A percentile compares a stretch with the other conserved stretches of the same genome.
phyloP scores from a whole-genome alignment of 768 basidiomycete genomes.

The Kwoniella europaea region DNA sequence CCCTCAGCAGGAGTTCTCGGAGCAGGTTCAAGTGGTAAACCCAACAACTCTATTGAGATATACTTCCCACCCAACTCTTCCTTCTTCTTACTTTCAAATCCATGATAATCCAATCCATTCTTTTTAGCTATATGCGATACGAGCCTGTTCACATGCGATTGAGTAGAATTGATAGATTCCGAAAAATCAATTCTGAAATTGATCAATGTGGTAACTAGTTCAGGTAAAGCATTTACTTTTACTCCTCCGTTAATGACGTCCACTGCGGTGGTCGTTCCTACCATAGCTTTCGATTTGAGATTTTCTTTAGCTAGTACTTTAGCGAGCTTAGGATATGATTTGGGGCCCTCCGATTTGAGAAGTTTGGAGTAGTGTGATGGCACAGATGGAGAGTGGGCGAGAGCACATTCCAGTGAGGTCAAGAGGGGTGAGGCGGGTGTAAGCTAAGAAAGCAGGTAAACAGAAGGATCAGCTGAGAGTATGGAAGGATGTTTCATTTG shows the following conservation, averaged over 20 bases:
- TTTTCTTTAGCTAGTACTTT: slow-evolving; percentile 28
- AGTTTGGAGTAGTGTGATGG: slow-evolving; percentile 41
- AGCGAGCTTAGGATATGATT: slow-evolving; percentile 40
- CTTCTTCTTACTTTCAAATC: slow-evolving; percentile 24
- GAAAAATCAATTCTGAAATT: slow-evolving; percentile 56
- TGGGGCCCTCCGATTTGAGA: slow-evolving; percentile 35
- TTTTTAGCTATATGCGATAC: slow-evolving; percentile 36
- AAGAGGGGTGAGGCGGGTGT: slow-evolving; percentile 51
- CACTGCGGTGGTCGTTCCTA: slow-evolving; percentile 53
- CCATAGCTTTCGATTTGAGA: slow-evolving; percentile 30
- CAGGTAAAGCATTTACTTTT: slow-evolving; percentile 54
- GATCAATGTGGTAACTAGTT: slow-evolving; percentile 46
- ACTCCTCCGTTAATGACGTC: slow-evolving; percentile 55
- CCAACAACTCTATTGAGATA: slow-evolving; percentile 44
- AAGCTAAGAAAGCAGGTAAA: slow-evolving; percentile 26
- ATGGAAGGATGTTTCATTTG: no score
- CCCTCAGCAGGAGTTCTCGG: slow-evolving; percentile 48
- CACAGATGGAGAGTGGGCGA: slow-evolving; percentile 44
- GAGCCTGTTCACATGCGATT: slow-evolving; percentile 38
- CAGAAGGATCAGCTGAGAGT: no score
- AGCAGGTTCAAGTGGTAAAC: slow-evolving; percentile 49
- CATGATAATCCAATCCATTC: slow-evolving; percentile 32
- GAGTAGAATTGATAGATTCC: slow-evolving; percentile 43
- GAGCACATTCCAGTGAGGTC: slow-evolving; percentile 45
- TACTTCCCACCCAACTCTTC: slow-evolving; percentile 31